phyloP scores from a whole-genome alignment of 2,329 filamentous ascomycete species.

The Fusarium sp. region DNA sequence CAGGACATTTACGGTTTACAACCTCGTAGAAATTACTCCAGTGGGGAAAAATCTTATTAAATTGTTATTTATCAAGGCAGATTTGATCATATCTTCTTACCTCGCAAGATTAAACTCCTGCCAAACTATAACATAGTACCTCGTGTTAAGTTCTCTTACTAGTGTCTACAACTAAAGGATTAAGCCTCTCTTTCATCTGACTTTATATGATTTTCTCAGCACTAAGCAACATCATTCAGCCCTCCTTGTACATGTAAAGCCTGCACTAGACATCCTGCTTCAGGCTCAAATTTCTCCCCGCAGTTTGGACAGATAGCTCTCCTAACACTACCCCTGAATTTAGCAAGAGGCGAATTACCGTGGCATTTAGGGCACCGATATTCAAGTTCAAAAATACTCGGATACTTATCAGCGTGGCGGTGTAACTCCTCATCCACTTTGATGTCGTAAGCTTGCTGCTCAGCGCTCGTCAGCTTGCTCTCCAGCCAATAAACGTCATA shows the following conservation, averaged over 20 bases:
- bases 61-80: no score
- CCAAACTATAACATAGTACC: no score
- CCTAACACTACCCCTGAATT: neutral
- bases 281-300: neutral
- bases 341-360: fast-evolving
- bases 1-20: no score
- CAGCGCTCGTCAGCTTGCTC: fast-evolving
- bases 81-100: no score
- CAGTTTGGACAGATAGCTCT: neutral
- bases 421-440: neutral
- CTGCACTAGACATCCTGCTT: neutral
- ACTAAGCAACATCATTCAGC: neutral
- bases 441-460: neutral
- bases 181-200: neutral
- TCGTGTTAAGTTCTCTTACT: no score
- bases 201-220: fast-evolving
- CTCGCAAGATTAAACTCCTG: no score
- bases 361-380: neutral
- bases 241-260: neutral
- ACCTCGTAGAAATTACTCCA: no score
- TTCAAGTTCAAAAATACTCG: neutral
- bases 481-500: neutral
- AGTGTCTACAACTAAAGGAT: neutral
- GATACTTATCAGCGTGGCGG: neutral
- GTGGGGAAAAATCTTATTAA: no score